Percentiles rank a stretch among this genome's conserved stretches.
These are phyloP conservation scores for Ceratobasidium theobromae DNA, from an alignment of 1,284 basidiomycete species.

Conservation along the genomic window DNA sequence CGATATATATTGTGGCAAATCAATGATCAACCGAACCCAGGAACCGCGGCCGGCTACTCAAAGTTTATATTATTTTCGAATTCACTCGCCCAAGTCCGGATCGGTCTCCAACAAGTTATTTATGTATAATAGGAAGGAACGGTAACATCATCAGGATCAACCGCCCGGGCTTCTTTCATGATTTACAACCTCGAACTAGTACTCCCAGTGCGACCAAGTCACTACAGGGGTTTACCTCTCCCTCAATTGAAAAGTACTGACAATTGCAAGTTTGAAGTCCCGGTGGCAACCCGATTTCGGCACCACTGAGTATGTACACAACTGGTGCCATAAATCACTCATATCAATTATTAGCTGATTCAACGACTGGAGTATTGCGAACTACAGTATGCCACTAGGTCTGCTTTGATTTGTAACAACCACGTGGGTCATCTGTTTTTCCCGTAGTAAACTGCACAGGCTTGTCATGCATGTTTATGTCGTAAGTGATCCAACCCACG, in stretches of 20 bases:
- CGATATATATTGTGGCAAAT: neutral
- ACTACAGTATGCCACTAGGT: conserved; percentile 50
- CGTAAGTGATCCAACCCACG: conserved; percentile 28
- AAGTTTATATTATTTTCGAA: neutral
- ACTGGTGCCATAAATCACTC: neutral
- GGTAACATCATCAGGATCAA: neutral
- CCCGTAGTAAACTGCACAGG: conserved; percentile 33
- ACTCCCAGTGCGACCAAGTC: neutral
- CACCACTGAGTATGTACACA: conserved; percentile 3
- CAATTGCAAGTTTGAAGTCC: conserved; percentile 8
- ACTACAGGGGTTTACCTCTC: conserved; percentile 1
- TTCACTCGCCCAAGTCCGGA: neutral
- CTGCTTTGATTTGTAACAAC: conserved; percentile 44
- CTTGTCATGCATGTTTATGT: conserved; percentile 40
- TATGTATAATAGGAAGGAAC: conserved; percentile 4
- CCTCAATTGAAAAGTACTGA: conserved; percentile 4
- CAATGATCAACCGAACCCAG: conserved; percentile 25
- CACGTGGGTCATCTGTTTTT: conserved; percentile 42
- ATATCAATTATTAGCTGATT: neutral
- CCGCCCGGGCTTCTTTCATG: too few relatives aligned
- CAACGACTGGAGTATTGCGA: conserved; percentile 42
- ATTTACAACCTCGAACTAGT: neutral
- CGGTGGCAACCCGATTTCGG: conserved; percentile 20
- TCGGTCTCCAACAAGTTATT: neutral
- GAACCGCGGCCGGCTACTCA: conserved; percentile 23